phyloP scores from a whole-genome alignment of 2,329 filamentous ascomycete genomes.

The Pseudocercospora eumusae region DNA sequence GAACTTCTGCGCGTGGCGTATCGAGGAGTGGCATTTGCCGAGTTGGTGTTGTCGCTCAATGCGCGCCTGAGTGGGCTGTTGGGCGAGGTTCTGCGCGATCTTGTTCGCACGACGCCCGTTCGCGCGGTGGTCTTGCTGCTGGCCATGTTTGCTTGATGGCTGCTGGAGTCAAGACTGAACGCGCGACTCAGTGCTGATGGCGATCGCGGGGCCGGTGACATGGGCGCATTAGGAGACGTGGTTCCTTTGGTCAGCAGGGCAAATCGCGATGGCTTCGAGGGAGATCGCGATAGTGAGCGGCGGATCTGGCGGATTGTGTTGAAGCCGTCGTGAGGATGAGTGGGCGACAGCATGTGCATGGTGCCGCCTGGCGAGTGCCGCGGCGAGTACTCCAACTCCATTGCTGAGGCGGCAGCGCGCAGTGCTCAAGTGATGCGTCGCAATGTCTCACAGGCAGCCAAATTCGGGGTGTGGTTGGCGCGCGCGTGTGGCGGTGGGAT shows the following conservation, averaged over 20 bases:
- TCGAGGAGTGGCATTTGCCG: constrained; percentile 66
- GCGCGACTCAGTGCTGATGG: constrained; percentile 49
- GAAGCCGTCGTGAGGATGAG: constrained; percentile 64
- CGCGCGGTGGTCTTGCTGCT: constrained; percentile 50
- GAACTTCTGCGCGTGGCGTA: constrained; percentile 48
- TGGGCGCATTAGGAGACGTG: constrained; percentile 40
- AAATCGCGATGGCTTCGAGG: constrained; percentile 75
- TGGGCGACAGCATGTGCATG: constrained; percentile 83
- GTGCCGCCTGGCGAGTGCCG: constrained; percentile 66
- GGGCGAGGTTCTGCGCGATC: constrained; percentile 70
- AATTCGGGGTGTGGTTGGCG: constrained; percentile 11
- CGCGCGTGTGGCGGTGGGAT: constrained; percentile 4
- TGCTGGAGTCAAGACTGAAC: constrained; percentile 44
- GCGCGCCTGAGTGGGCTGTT: constrained; percentile 80
- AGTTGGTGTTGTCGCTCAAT: constrained; percentile 68
- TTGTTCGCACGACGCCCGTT: constrained; percentile 35
- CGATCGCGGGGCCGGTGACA: constrained; percentile 39
- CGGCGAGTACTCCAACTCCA: constrained; percentile 55
- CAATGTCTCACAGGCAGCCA: constrained; percentile 18
- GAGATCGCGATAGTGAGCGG: constrained; percentile 88
- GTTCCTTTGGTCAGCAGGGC: constrained; percentile 57
- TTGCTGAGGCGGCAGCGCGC: constrained; percentile 29
- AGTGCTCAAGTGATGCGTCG: constrained; percentile 6
- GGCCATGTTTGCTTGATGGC: constrained; percentile 38
- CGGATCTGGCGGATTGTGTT: constrained; percentile 79